Base-by-base conservation (phyloP, 2,329 filamentous ascomycete species). In the Neonectria coccinea region DNA sequence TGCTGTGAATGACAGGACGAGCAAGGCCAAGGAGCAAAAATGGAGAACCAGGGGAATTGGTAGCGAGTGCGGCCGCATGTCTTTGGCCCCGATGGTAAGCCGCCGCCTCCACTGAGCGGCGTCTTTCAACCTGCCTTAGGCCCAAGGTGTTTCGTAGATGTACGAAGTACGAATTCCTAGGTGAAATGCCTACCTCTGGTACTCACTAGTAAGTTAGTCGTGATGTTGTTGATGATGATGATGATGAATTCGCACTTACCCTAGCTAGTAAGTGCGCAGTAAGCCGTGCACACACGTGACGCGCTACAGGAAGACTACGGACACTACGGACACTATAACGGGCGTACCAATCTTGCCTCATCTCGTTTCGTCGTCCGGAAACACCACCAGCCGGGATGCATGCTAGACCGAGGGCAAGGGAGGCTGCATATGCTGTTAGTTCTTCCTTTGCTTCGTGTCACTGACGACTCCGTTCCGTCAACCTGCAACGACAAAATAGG, bases 41-140 rank as follows among this genome's bases (percentile, higher is more conserved):
- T 16, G 41, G 18, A 20, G 31, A 47, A 44, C 11, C 39, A 12
- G 20, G 54, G 45, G 44, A 42, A 27, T 31, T 33, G 16, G 22
- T 16, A 52, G 47, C 36, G 50, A 47, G 51, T 64, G 50, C 44
- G 60, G 55, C 56, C 50, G 55, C 42, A 55, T 20, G 33, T 9
- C 41, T 50, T 59, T 55, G 59, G 59, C 27, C 53, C 48, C 63
- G 47, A 61, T 33, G 47, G 53, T 51, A 31, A 39, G 20, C 47
- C 12, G 56, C 29, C 14, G 50, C 33, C 20, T 25, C 33, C 29
- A 42, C 12, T 20, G 25, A 25, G 25, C 25, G 14, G 8, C 16
- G 36, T 36, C 36, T 48, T 29, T 18, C 36, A 7, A 16, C 51
- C 20, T 47, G 12, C 25, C 18, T 14, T 59, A 20, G n/a, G 39